Percentiles rank a stretch among this genome's conserved stretches.
phyloP scores from a whole-genome alignment of 305 asterid species.

The Withania somnifera region DNA sequence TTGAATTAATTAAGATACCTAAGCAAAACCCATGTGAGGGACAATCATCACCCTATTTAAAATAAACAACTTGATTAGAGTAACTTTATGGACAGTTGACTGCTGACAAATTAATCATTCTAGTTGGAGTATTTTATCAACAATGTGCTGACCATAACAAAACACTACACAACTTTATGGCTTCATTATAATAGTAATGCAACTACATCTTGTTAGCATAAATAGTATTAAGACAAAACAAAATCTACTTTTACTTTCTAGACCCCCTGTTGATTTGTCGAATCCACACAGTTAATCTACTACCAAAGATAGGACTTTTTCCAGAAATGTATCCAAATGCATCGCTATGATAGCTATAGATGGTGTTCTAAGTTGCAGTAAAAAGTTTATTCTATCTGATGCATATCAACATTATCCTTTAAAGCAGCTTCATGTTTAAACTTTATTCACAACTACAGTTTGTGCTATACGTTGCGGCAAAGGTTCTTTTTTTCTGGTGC shows the following conservation, averaged over 20 bases:
- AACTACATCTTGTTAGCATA: slow-evolving; percentile 2
- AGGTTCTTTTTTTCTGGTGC: neutral
- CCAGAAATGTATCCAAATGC: neutral
- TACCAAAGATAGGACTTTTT: neutral
- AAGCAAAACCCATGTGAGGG: slow-evolving; percentile 6
- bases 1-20: neutral
- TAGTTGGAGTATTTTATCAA: slow-evolving; percentile 4
- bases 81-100: slow-evolving; percentile 29
- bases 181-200: neutral
- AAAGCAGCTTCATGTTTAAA: neutral
- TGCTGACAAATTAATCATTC: slow-evolving; percentile 15
- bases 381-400: neutral
- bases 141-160: slow-evolving; percentile 12
- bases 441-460: neutral
- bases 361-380: neutral
- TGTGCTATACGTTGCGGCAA: neutral
- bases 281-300: neutral
- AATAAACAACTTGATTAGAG: slow-evolving; percentile 18
- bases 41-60: neutral
- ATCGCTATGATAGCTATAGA: neutral
- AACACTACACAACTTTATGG: slow-evolving; percentile 5
- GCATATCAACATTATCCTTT: no score
- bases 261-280: neutral
- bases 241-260: slow-evolving; percentile 6
- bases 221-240: slow-evolving; percentile 4